Evolutionary conservation across 768 basidiomycete genomes (phyloP).

Genomic region (Auricularia cornea): DNA sequence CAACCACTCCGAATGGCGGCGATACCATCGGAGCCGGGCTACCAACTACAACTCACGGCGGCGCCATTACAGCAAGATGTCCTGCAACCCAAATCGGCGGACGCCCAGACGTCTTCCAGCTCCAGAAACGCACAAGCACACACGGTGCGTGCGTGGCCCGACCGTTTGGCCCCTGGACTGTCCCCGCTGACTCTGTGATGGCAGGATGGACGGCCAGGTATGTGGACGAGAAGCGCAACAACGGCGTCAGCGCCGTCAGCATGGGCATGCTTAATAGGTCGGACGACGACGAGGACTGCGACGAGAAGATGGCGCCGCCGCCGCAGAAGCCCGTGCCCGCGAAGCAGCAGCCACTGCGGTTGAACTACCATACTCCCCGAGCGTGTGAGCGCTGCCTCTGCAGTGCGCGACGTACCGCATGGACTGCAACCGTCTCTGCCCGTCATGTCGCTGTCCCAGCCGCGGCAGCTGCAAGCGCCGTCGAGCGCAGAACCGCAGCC

Average conservation of each 20-base stretch:
- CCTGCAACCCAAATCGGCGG: not conserved
- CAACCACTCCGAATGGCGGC: too few relatives aligned
- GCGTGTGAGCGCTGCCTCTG: constrained; percentile 7
- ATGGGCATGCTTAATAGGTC: constrained; percentile 40
- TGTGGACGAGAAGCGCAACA: constrained; percentile 35
- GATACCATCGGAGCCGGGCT: too few relatives aligned
- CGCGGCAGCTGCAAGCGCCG: not conserved
- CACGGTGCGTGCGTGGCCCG: not conserved
- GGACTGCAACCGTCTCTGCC: not conserved
- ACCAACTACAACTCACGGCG: not conserved
- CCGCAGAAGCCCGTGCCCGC: not conserved
- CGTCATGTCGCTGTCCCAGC: not conserved
- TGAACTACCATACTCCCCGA: constrained; percentile 1
- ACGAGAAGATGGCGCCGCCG: constrained; percentile 18
- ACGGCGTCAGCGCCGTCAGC: constrained; percentile 47
- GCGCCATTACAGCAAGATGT: not conserved
- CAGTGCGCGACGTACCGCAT: constrained; percentile 30
- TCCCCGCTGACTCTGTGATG: not conserved
- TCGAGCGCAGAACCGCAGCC: not conserved
- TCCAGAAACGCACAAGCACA: not conserved
- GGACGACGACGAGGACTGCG: constrained; percentile 38
- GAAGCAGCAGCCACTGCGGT: not conserved
- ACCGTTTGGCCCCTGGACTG: not conserved
- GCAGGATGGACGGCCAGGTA: constrained; percentile 5
- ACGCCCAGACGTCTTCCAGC: not conserved